Percentiles rank a stretch among this genome's conserved stretches.
These are phyloP conservation scores for Sugiyamaella pinicola DNA, from an alignment of 1,139 yeast genomes.

Conservation along the genomic window DNA sequence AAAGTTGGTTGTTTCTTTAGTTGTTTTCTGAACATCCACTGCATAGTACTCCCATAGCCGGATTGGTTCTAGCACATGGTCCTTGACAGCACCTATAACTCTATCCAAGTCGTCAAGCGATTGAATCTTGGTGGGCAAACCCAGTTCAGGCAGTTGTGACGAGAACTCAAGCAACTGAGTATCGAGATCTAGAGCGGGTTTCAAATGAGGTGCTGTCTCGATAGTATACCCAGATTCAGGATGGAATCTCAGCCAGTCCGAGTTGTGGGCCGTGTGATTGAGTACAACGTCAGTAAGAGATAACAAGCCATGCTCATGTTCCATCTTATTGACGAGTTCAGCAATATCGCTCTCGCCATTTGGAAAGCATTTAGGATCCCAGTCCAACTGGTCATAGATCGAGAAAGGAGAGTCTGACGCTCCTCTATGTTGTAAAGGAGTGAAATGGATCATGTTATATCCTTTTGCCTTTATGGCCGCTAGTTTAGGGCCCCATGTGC, in stretches of 20 bases:
- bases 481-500: slow-evolving; percentile 69
- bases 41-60: slow-evolving; percentile 89
- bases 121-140: slow-evolving; percentile 60
- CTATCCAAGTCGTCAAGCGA: slow-evolving; percentile 56
- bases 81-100: slow-evolving; percentile 66
- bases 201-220: slow-evolving; percentile 86
- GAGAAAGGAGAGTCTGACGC: slow-evolving; percentile 91
- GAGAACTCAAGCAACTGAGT: slow-evolving; percentile 66
- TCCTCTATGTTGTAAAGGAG: slow-evolving; percentile 90
- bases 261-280: slow-evolving; percentile 92
- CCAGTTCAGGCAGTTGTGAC: slow-evolving; percentile 52
- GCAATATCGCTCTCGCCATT: slow-evolving; percentile 50
- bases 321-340: slow-evolving; percentile 52
- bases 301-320: slow-evolving; percentile 60
- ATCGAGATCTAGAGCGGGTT: slow-evolving; percentile 83
- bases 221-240: slow-evolving; percentile 91
- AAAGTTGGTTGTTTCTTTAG: slow-evolving; percentile 40
- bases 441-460: slow-evolving; percentile 93
- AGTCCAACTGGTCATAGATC: slow-evolving; percentile 77
- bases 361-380: slow-evolving; percentile 68
- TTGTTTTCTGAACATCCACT: slow-evolving; percentile 49
- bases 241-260: slow-evolving; percentile 78
- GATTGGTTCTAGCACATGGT: slow-evolving; percentile 65
- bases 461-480: slow-evolving; percentile 66
- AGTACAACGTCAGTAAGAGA: slow-evolving; percentile 90